Conservation (phyloP, 2,329 filamentous ascomycete genomes). For the Sclerotinia spermophila region DNA sequence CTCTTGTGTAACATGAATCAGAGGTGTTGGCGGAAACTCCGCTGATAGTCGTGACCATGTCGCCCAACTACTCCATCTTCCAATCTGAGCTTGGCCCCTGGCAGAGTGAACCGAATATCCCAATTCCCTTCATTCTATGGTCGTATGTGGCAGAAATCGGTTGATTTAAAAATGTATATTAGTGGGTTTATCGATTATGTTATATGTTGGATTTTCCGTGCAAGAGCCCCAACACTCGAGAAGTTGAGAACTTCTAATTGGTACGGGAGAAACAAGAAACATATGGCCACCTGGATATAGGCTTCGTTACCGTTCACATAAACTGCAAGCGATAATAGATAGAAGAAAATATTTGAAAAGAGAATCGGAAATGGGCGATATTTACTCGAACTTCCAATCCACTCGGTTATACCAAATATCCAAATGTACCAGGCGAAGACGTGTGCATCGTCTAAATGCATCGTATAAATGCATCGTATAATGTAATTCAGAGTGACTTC, state of each 20-base stretch:
- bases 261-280: not conserved
- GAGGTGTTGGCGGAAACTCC: not conserved
- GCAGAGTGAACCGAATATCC: not conserved
- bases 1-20: not conserved
- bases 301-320: not conserved
- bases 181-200: too few species aligned
- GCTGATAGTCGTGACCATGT: not conserved
- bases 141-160: not conserved
- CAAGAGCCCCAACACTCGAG: not conserved
- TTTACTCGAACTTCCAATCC: not conserved
- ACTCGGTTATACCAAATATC: not conserved
- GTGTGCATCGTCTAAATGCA: not conserved
- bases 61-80: not conserved
- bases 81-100: not conserved
- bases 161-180: not conserved
- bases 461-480: too few species aligned
- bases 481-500: not conserved
- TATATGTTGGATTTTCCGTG: not conserved
- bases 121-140: not conserved
- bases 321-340: not conserved
- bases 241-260: not conserved
- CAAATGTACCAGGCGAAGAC: not conserved
- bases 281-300: not conserved
- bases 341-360: not conserved
- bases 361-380: not conserved